Conservation (phyloP, 306 rosid species). For the Mimosa bimucronata region DNA sequence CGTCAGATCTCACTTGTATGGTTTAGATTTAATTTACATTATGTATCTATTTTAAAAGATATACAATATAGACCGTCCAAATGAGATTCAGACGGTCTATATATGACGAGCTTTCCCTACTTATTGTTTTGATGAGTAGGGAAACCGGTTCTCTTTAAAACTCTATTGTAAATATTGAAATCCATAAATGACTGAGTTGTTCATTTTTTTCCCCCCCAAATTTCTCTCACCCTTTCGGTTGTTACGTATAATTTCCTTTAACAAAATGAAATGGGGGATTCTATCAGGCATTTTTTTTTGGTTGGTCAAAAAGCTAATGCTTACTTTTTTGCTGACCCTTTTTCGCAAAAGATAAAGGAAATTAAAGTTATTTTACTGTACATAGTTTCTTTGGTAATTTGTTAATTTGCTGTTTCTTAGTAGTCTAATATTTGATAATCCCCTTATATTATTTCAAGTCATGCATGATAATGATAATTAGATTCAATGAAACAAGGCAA, state of each 20-base stretch:
- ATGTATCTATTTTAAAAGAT: no score
- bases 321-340: background rate
- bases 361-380: background rate
- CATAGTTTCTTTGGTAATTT: background rate
- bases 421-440: background rate
- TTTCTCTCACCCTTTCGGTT: background rate
- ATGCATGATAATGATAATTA: no score
- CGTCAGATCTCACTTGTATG: no score
- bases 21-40: no score
- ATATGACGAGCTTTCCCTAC: no score
- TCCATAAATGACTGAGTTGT: background rate
- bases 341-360: background rate
- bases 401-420: background rate
- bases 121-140: no score
- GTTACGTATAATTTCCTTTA: background rate
- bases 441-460: no score
- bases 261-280: slow-evolving; percentile 35
- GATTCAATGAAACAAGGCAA: no score
- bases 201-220: background rate
- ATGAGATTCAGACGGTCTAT: no score
- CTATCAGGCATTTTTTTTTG: slow-evolving; percentile 28
- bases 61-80: no score
- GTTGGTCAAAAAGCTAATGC: background rate
- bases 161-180: background rate
- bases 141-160: no score